Base-by-base conservation (phyloP, 2,329 filamentous ascomycete genomes). In the Cercospora sesami region DNA sequence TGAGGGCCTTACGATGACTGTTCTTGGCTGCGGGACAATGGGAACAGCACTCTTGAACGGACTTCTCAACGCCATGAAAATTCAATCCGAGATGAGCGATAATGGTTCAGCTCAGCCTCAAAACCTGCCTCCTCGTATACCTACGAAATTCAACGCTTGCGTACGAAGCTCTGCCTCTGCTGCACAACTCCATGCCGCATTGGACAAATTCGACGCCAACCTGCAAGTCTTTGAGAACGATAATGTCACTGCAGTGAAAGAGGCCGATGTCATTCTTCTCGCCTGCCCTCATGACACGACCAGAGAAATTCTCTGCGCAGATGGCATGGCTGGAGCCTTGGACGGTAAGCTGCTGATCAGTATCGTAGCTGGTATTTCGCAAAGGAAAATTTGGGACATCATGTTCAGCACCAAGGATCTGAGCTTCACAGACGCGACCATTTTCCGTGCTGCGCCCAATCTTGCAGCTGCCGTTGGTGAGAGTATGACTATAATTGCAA, bases 11-110 rank as follows among this genome's bases (percentile, higher is more conserved):
- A 94, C 91, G 72, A 85, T 96, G 82, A 87, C 92, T 69, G 87
- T 95, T 70, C 85, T 96, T 67, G 93, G 93, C 75, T 95, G 91
- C 80, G 92, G 91, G 91, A 94, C 89, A 63, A 91, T 96, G 88
- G 93, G 93, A 68, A 91, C 92, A 69, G 92, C 92, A 67, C 94
- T 96, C 73, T 86, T 96, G 66, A 89, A 87, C 64, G 93, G 92
- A 71, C 90, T 97, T 76, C 86, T 96, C 73, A 84, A 87, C 68
- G 91, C 90, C 14, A 85, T 95, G 53, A 6, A 59, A 5, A 2
- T 26, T 2, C 26, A 5, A 26, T 26, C 26, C 26, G 26, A 26
- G 5, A 26, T 26, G 2, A 26, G 26, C 23, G 31, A 31, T n/a
- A 8, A 53, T 72, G 68, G 63, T 51, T 21, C 79, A 79, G 48